Percentiles rank a stretch among this genome's conserved stretches.
phyloP scores from a whole-genome alignment of 306 rosid species.

The Fagus sylvatica region DNA sequence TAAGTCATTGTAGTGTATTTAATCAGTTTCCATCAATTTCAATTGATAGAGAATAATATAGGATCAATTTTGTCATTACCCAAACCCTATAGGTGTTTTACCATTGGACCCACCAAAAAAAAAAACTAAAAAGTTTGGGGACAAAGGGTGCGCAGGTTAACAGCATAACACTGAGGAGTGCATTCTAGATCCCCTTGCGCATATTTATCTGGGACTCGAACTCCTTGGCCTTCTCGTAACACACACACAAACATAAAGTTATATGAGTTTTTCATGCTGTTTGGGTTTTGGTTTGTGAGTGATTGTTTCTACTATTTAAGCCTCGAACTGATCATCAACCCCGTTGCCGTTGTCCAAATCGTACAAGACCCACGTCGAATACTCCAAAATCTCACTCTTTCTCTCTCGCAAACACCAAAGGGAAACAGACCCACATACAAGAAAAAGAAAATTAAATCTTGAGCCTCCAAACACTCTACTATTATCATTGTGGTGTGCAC shows the following conservation, averaged over 20 bases:
- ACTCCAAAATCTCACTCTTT: constrained; percentile 32
- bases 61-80: no score
- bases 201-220: not conserved
- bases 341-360: constrained; percentile 42
- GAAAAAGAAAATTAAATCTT: constrained; percentile 4
- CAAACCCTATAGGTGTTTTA: no score
- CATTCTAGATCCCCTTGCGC: not conserved
- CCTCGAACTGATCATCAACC: constrained; percentile 35
- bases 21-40: no score
- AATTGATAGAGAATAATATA: no score
- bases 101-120: no score
- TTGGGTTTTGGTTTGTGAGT: not conserved
- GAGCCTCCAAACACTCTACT: constrained; percentile 15
- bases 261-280: constrained; percentile 3
- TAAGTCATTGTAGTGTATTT: no score
- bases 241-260: not conserved
- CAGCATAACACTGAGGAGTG: not conserved
- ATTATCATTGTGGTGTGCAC: not conserved
- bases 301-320: not conserved
- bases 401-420: not conserved
- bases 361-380: constrained; percentile 40
- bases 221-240: not conserved
- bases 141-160: not conserved
- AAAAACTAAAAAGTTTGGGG: not conserved
- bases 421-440: constrained; percentile 21